phyloP scores from a whole-genome alignment of 768 basidiomycete species.

The Ramaria rubella region DNA sequence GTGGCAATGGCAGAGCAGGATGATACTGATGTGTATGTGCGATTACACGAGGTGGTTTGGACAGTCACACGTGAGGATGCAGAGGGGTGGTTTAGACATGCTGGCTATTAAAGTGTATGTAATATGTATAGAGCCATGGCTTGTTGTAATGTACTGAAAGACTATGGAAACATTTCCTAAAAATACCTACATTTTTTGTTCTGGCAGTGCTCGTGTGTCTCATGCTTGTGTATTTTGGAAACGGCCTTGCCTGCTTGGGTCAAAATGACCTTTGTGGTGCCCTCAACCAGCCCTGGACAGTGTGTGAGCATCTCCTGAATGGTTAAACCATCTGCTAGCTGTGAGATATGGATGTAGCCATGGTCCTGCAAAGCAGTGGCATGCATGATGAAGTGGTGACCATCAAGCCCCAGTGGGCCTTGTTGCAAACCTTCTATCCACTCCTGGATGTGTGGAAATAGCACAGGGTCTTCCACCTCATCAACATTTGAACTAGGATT shows the following conservation, averaged over 20 bases:
- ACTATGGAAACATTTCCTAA: not conserved
- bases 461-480: not conserved
- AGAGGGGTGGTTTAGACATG: conserved; percentile 20
- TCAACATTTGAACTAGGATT: not conserved
- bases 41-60: conserved; percentile 18
- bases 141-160: not conserved
- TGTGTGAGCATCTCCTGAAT: not conserved
- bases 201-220: not conserved
- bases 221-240: not conserved
- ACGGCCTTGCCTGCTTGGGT: not conserved
- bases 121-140: not conserved
- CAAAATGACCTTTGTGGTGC: not conserved
- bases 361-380: not conserved
- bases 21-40: conserved; percentile 19
- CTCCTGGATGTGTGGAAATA: not conserved
- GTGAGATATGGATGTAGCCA: not conserved
- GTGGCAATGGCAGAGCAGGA: conserved; percentile 13
- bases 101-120: conserved; percentile 3
- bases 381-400: not conserved
- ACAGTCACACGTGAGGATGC: conserved; percentile 16
- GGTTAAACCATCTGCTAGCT: not conserved
- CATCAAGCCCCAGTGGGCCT: not conserved
- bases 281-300: not conserved
- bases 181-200: not conserved
- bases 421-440: not conserved